A percentile compares a stretch with the other conserved stretches of the same genome.
phyloP scores from a whole-genome alignment of 257 asterid species.

The Solanum raphanifolium region DNA sequence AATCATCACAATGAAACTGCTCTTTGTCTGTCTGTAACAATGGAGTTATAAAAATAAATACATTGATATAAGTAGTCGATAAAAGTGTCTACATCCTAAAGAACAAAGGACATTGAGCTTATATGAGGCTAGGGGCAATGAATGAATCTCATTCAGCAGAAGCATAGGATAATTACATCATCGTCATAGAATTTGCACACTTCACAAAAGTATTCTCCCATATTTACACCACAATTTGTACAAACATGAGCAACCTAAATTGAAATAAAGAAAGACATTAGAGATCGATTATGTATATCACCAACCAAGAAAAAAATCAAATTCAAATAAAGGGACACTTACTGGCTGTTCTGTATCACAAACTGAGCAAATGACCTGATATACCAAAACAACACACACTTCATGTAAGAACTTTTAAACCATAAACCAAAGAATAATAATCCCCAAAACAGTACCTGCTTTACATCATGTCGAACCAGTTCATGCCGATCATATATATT shows the following conservation, averaged over 20 bases:
- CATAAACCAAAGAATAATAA: background rate
- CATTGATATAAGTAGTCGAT: background rate
- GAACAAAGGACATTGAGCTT: background rate
- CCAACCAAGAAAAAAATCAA: background rate
- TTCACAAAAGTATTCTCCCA: conserved; percentile 93
- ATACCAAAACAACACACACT: background rate
- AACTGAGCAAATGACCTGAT: conserved; percentile 93
- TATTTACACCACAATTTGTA: conserved; percentile 85
- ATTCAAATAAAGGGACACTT: conserved; percentile 11
- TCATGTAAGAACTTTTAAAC: background rate
- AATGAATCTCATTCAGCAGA: background rate
- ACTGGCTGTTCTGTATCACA: conserved; percentile 98
- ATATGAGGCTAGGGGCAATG: background rate
- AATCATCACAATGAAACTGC: conserved; percentile 88
- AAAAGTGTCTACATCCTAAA: background rate
- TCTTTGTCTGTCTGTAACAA: conserved; percentile 63
- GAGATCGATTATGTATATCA: background rate
- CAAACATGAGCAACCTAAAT: conserved; percentile 73
- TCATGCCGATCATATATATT: conserved; percentile 73
- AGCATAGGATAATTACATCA: conserved; percentile 41
- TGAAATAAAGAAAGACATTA: background rate
- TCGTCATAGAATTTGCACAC: conserved; percentile 89
- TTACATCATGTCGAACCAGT: conserved; percentile 60
- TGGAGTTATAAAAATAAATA: background rate
- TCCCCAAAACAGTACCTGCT: conserved; percentile 48